Evolutionary conservation across 352 stramenopile genomes (phyloP), one percentile per base, ranked within the genome.

Genomic region (Pythium sukuiense): DNA sequence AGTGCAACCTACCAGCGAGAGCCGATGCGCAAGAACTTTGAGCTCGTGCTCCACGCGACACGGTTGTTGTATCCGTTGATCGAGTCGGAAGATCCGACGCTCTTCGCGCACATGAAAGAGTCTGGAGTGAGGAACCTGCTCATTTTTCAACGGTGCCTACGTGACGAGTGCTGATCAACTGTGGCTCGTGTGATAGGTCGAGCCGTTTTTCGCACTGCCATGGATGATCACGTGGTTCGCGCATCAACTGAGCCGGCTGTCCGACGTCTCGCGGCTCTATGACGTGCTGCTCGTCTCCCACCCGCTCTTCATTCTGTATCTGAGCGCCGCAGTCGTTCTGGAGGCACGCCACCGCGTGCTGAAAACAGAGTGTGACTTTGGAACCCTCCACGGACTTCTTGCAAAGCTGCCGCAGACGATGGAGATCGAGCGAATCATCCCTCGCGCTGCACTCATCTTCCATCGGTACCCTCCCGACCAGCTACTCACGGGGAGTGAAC

Each of bases 141-240:
- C 41, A 8, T 24, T 11, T 24, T 24, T 24, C 20, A 24, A 24
- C 20, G 20, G 20, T 0, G 20, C 20, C 20, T 24, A 24, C 20
- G 20, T 43, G 9, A 3, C 29, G 24, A 37, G 29, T 50, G 11
- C 35, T 54, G 60, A 5, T 35, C 32, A 9, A 53, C 30, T 52
- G 49, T 30, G 16, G 33, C 13, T 65, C 8, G 8, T 41, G 35
- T 41, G 2, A 16, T 24, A 92, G 79, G 94, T 98, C 66, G 93
- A 98, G 72, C 92, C 93, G 18, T 98, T 96, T 63, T 98, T 98
- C 76, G 89, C 84, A 16, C 65, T 98, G 2, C 86, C 85, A 41
- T 98, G 95, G 95, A 81, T 98, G 57, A 93, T 98, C 59, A 98
- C 95, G 35, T 98, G 95, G 93, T 98, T 98, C 71, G 78, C 88